phyloP scores from a whole-genome alignment of 2,329 filamentous ascomycete species.

The Penicillium griseofulvum region DNA sequence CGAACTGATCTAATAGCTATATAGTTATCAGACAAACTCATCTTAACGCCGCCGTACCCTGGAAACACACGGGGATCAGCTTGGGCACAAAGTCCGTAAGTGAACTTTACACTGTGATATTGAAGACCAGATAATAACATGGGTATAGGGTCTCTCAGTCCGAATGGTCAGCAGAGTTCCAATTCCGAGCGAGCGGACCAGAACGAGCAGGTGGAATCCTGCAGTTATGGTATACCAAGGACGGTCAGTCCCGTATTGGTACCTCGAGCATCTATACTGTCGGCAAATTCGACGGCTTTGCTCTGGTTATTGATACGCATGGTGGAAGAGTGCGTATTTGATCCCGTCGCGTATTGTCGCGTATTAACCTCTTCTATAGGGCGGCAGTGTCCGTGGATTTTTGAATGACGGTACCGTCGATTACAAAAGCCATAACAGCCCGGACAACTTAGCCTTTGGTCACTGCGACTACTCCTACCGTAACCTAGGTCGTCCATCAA shows the following conservation, averaged over 20 bases:
- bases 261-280: constrained; percentile 80
- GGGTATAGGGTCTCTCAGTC: constrained; percentile 46
- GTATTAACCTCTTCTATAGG: constrained; percentile 34
- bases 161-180: constrained; percentile 80
- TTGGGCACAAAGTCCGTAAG: constrained; percentile 66
- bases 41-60: constrained; percentile 84
- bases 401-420: constrained; percentile 85
- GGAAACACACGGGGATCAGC: constrained; percentile 80
- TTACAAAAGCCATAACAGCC: constrained; percentile 70
- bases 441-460: constrained; percentile 86
- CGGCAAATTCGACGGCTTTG: constrained; percentile 84
- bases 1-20: constrained; percentile 13
- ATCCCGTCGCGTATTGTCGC: not conserved
- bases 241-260: constrained; percentile 64
- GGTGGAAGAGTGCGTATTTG: constrained; percentile 57
- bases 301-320: constrained; percentile 79
- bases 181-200: constrained; percentile 82
- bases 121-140: constrained; percentile 10
- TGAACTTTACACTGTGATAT: constrained; percentile 2
- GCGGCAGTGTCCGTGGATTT: constrained; percentile 85
- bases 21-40: constrained; percentile 79
- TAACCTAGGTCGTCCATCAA: constrained; percentile 81
- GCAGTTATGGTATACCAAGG: constrained; percentile 84
- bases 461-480: constrained; percentile 90
- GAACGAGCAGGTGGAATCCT: constrained; percentile 85